Conservation (phyloP, 129 eudicot species). For the Centella asiatica region DNA sequence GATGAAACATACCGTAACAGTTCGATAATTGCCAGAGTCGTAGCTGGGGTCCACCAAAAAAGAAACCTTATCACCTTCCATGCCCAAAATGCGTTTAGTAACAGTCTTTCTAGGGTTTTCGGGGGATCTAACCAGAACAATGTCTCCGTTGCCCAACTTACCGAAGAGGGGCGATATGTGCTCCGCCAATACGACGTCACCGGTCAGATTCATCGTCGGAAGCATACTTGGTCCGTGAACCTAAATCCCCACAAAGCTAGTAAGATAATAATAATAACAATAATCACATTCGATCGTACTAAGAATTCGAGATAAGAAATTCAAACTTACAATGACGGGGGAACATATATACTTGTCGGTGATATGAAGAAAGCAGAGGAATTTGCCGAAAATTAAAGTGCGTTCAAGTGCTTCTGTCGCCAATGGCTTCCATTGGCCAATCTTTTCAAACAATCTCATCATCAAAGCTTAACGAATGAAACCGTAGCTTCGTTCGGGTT, state of each 20-base stretch:
- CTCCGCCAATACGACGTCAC: conserved; percentile 71
- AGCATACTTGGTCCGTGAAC: conserved; percentile 89
- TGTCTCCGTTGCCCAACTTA: conserved; percentile 63
- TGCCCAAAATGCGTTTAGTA: conserved; percentile 61
- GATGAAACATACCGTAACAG: conserved; percentile 37
- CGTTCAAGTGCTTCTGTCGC: conserved; percentile 45
- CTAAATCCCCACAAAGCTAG: conserved; percentile 18
- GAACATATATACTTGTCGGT: conserved; percentile 58
- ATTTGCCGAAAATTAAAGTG: conserved; percentile 40
- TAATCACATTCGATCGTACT: not conserved
- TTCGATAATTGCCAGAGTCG: conserved; percentile 29
- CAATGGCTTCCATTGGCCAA: conserved; percentile 24
- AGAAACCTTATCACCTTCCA: conserved; percentile 73
- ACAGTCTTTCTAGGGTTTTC: conserved; percentile 66
- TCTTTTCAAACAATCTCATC: not conserved
- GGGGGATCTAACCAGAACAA: conserved; percentile 62
- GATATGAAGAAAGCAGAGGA: conserved; percentile 73
- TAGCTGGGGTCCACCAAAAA: conserved; percentile 43
- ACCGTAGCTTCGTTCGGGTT: too few species aligned
- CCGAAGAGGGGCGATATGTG: conserved; percentile 48
- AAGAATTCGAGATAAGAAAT: not conserved
- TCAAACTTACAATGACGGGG: conserved; percentile 47
- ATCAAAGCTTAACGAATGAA: too few species aligned
- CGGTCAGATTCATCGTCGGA: conserved; percentile 78
- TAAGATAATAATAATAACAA: not conserved